phyloP scores from a whole-genome alignment of 495 filamentous ascomycete genomes.

The Delitschia confertaspora region DNA sequence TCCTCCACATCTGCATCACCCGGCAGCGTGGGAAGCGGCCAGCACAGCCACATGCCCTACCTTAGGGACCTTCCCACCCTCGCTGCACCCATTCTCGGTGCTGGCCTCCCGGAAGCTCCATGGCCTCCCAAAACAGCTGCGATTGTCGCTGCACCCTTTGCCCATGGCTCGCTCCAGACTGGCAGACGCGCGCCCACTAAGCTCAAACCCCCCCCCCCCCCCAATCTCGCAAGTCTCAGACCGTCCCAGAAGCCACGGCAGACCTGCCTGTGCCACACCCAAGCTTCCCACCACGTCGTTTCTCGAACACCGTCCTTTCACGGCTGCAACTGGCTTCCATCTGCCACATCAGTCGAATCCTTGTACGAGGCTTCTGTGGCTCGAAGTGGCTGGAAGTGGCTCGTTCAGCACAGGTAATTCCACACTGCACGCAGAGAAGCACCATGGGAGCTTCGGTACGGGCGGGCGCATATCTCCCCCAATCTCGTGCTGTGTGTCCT shows the following conservation, averaged over 20 bases:
- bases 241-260: no score
- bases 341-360: slow-evolving; percentile 7
- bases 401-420: no score
- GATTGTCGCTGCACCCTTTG: slow-evolving; percentile 16
- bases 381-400: no score
- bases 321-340: slow-evolving; percentile 2
- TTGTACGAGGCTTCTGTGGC: slow-evolving; percentile 6
- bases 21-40: not conserved
- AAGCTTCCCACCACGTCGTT: slow-evolving; percentile 19
- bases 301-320: slow-evolving; percentile 5
- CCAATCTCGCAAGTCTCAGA: no score
- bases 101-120: slow-evolving; percentile 4
- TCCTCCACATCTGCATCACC: no score
- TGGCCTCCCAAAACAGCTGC: slow-evolving; percentile 9
- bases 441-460: no score
- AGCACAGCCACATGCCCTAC: slow-evolving; percentile 22
- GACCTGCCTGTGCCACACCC: slow-evolving; percentile 12
- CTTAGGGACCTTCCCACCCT: slow-evolving; percentile 7
- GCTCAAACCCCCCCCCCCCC: not conserved
- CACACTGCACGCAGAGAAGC: no score
- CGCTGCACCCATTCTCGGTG: no score
- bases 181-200: not conserved
- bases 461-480: no score
- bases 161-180: not conserved
- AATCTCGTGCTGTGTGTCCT: no score